Base-by-base conservation (phyloP, 2,329 filamentous ascomycete genomes). In the Blastomyces parvus region DNA sequence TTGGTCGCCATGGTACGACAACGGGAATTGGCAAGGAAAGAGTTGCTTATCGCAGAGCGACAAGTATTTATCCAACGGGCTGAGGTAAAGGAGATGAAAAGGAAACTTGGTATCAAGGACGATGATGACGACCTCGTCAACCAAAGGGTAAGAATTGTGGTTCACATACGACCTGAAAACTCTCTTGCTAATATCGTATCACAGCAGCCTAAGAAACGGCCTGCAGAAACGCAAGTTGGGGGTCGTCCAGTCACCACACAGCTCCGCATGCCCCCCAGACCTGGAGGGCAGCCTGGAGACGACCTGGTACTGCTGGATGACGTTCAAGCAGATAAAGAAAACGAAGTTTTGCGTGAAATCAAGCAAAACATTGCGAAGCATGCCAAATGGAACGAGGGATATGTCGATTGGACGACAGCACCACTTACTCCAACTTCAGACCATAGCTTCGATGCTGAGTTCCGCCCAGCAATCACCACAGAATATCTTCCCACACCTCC, bases 121-220 rank as follows among this genome's bases (percentile, higher is more conserved):
- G 90, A 96, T 71, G 94, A 97, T 71, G 93, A 97, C 71, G 91
- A 97, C 74, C 84, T 96, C 71, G 87, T 96, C 79, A 95, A 96
- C 78, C 90, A 94, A 75, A 96, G 94, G 85, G 90, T 93, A 81
- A 76, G 83, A 63, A 30, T 19, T 50, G 60, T 40, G 60, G 48
- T 55, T 56, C 74, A 59, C 69, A 73, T 44, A 70, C 71, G 40
- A 75, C 78, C 66, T 69, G 64, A 67, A 17, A 70, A 70, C 73
- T 3, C 33, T 30, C 19, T 79, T 68, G 80, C 77, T 76, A 66
- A 75, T 65, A 46, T 66, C 65, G 46, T 65, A 66, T 65, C 65
- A 74, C 86, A 80, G 85, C 48, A 89, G 69, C 88, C 88, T 71
- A 91, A 90, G 77, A 86, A 86, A 72, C 88, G 88, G 75, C 79